Conservation (phyloP, 306 rosid species). For the Trichosanthes cucumerina region DNA sequence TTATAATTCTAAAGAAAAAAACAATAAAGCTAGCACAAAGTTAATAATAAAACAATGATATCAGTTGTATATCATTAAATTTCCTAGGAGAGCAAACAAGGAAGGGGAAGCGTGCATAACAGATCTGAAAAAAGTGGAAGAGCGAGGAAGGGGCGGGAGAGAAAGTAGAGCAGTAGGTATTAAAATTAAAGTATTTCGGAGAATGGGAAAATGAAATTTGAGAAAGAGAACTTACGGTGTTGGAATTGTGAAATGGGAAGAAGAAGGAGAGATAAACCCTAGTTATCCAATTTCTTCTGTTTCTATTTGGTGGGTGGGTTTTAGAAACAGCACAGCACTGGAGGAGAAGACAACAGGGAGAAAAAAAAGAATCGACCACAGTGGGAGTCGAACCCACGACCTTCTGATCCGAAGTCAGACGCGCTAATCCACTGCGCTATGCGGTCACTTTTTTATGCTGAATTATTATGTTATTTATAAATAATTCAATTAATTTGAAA, state of each 20-base stretch:
- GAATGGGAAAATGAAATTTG: neutral
- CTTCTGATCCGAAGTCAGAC: constrained; percentile 21
- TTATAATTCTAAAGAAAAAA: neutral
- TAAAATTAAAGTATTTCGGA: neutral
- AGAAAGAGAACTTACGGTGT: neutral
- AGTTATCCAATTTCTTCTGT: neutral
- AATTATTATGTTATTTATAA: too few species aligned
- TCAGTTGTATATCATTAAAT: neutral
- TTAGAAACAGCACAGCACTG: neutral
- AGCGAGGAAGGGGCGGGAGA: neutral
- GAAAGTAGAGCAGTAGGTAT: neutral
- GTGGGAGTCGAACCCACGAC: constrained; percentile 22
- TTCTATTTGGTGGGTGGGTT: neutral
- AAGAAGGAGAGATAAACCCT: neutral
- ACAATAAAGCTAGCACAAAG: neutral
- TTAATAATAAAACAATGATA: neutral
- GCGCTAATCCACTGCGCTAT: constrained; percentile 24
- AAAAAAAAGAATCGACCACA: neutral
- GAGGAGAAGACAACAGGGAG: neutral
- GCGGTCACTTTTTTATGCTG: neutral
- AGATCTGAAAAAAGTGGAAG: neutral
- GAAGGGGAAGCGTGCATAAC: neutral
- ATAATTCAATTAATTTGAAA: too few species aligned
- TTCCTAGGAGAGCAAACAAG: neutral
- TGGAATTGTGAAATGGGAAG: neutral